phyloP scores from a whole-genome alignment of 306 rosid genomes.

The Glycyrrhiza uralensis region DNA sequence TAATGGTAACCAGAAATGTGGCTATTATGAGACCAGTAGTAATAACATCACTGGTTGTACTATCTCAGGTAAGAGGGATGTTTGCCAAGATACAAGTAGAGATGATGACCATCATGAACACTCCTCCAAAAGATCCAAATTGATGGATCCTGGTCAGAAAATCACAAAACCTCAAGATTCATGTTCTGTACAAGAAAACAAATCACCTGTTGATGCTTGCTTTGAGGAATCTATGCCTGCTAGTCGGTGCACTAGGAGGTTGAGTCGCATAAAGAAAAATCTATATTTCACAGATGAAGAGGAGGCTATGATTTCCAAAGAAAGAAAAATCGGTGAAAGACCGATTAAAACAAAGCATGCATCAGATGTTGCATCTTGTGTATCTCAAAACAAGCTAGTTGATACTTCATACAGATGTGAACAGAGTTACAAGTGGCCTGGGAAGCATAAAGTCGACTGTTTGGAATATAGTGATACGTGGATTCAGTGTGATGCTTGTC shows the following conservation, averaged over 20 bases:
- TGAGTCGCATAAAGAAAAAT: constrained; percentile 56
- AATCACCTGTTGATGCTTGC: constrained; percentile 47
- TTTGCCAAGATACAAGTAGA: constrained; percentile 33
- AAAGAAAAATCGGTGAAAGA: constrained; percentile 33
- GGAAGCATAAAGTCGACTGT: constrained; percentile 28
- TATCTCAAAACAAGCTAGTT: constrained; percentile 33
- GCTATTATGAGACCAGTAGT: constrained; percentile 78
- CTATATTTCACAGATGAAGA: constrained; percentile 46
- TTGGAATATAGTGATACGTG: constrained; percentile 64
- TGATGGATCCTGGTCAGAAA: constrained; percentile 36
- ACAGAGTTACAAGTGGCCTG: constrained; percentile 28
- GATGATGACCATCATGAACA: constrained; percentile 35
- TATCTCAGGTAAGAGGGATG: constrained; percentile 45
- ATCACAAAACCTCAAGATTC: constrained; percentile 24
- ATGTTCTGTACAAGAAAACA: constrained; percentile 39
- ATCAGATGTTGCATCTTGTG: constrained; percentile 32
- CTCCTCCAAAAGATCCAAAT: constrained; percentile 63
- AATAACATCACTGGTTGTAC: constrained; percentile 29
- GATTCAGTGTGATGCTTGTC: constrained; percentile 94
- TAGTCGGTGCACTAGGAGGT: constrained; percentile 49
- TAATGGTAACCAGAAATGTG: constrained; percentile 70
- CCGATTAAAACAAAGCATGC: constrained; percentile 31
- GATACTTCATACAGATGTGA: constrained; percentile 35
- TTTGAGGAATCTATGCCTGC: constrained; percentile 37
- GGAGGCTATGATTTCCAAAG: constrained; percentile 33